Evolutionary conservation across 192 early-diverging fungal genomes (phyloP), one percentile per base, ranked within the genome.

Genomic region (Radiomyces spectabilis): DNA sequence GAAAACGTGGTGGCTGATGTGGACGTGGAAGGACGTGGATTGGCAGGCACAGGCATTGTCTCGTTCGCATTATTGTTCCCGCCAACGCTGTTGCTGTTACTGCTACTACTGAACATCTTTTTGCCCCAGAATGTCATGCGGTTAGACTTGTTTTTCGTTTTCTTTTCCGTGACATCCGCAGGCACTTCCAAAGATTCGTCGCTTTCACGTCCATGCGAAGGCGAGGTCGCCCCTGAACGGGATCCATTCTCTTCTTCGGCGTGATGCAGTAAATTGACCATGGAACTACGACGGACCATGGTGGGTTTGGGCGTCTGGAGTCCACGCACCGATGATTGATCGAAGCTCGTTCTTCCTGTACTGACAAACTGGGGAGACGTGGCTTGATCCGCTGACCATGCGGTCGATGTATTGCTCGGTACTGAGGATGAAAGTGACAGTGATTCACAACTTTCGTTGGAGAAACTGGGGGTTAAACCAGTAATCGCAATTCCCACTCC

Each of bases 101-200:
- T 29, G 27, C n/a, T 54, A 39, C 27, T 50, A 12, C 32, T 35
- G 25, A 60, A 55, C 55, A 69, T 69, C 19, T 63, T 69, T n/a
- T 59, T 57, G 22, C 60, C 61, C 60, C 60, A 69, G 37, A 69
- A 69, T 1, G 61, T 69, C 51, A 62, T 62, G 9, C 67, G 53
- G 18, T 69, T 63, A 2, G 40, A 37, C 31, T 61, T 67, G 13
- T 53, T 48, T 31, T 56, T 61, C 0, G 57, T 46, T 46, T 66
- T 66, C 24, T 63, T 63, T 3, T 56, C 59, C 4, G 35, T 21
- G 1, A 37, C 16, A 0, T 57, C 55, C 31, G 31, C 37, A 43
- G 21, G 13, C 3, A 22, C 19, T 18, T 55, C 40, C 4, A 24
- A 43, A 26, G 31, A 27, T 25, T 30, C 37, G 8, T 46, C 29